These are phyloP conservation scores for Quercus glauca DNA, from an alignment of 306 rosid species.

Conservation along the genomic window DNA sequence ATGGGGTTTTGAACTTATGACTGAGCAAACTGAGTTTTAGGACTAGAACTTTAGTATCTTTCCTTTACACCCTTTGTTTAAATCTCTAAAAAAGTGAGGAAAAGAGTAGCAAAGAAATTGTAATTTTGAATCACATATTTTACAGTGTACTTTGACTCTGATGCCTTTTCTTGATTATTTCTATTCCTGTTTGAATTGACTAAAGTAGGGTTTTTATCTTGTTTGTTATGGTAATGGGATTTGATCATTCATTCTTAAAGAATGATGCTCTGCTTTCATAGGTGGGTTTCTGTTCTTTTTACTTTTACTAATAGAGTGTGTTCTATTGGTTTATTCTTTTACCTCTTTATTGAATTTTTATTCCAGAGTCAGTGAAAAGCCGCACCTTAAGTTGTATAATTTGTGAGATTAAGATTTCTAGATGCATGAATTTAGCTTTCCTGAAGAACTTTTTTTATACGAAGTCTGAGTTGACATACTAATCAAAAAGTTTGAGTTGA, in stretches of 20 bases:
- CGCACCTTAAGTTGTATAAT: not conserved
- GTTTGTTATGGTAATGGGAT: not conserved
- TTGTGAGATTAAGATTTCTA: not conserved
- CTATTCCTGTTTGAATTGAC: not conserved
- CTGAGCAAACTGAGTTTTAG: not conserved
- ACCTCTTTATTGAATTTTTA: not conserved
- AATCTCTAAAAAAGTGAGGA: not conserved
- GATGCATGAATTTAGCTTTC: not conserved
- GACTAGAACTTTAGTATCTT: not conserved
- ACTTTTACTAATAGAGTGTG: not conserved
- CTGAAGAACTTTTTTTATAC: not conserved
- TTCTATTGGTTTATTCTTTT: not conserved
- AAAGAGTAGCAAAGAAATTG: not conserved
- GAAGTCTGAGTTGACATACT: not conserved
- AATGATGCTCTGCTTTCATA: constrained; percentile 13
- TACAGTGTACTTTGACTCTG: not conserved
- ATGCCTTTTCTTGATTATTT: not conserved
- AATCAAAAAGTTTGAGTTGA: not conserved
- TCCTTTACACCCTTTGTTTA: not conserved
- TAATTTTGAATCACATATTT: not conserved
- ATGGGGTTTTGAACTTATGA: not conserved
- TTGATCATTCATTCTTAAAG: constrained; percentile 4
- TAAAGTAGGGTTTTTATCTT: not conserved
- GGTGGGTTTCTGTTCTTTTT: not conserved
- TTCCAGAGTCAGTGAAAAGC: not conserved